Evolutionary conservation across 371 early-diverging fungal species (phyloP).

Genomic region (Basidiobolus meristosporus): DNA sequence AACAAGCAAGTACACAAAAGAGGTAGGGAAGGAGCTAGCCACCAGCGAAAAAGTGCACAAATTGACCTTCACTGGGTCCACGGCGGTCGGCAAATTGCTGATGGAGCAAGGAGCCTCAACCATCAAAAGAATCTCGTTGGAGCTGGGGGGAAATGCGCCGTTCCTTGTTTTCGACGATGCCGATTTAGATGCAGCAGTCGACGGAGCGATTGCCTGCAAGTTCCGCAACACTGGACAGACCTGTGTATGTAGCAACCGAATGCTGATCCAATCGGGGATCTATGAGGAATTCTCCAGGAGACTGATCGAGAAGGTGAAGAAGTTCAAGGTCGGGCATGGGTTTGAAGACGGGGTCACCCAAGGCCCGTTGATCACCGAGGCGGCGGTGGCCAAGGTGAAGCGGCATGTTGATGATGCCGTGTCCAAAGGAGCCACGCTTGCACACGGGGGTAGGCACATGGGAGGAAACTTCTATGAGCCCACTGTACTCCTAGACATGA

Average conservation of each 20-base stretch:
- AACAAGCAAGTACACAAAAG: slow-evolving; percentile 28
- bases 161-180: slow-evolving; percentile 77
- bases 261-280: slow-evolving; percentile 61
- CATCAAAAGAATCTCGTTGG: slow-evolving; percentile 60
- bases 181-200: slow-evolving; percentile 25
- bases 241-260: slow-evolving; percentile 70
- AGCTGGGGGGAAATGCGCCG: slow-evolving; percentile 75
- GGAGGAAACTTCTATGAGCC: slow-evolving; percentile 51
- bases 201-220: slow-evolving; percentile 44
- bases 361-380: slow-evolving; percentile 63
- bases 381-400: slow-evolving; percentile 45
- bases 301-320: slow-evolving; percentile 24
- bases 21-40: slow-evolving; percentile 45
- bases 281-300: slow-evolving; percentile 40
- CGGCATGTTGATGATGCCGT: slow-evolving; percentile 52
- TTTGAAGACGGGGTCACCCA: slow-evolving; percentile 33
- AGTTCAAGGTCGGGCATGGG: slow-evolving; percentile 59
- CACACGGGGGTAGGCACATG: slow-evolving; percentile 28
- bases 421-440: slow-evolving; percentile 35
- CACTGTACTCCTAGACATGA: slow-evolving; percentile 41
- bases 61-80: slow-evolving; percentile 70
- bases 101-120: slow-evolving; percentile 50
- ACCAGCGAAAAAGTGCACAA: slow-evolving; percentile 43
- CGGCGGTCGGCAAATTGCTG: slow-evolving; percentile 47
- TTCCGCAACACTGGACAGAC: slow-evolving; percentile 79